Evolutionary conservation across 768 basidiomycete species (phyloP).

Genomic region (Suillus fuscotomentosus): DNA sequence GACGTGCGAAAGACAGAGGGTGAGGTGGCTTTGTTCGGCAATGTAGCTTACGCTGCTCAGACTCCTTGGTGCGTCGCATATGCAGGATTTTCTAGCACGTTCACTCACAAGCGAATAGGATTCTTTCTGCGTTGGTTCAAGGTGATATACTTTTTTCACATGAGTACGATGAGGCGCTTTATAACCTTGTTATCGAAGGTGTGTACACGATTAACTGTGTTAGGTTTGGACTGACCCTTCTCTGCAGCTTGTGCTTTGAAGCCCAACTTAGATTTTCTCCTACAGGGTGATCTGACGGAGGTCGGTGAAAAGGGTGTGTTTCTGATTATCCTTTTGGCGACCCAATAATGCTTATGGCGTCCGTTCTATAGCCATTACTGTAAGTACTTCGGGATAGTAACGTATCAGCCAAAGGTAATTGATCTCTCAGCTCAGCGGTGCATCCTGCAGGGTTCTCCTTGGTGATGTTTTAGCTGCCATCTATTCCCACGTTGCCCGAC

Average conservation of each 20-base stretch:
- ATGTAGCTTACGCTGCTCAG: conserved; percentile 81
- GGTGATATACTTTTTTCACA: conserved; percentile 94
- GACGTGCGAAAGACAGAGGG: conserved; percentile 83
- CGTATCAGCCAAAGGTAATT: conserved; percentile 15
- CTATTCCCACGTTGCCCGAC: conserved; percentile 84
- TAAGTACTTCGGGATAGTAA: conserved; percentile 28
- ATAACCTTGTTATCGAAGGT: conserved; percentile 82
- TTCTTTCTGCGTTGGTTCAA: conserved; percentile 80
- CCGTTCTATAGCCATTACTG: conserved; percentile 49
- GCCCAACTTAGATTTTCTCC: conserved; percentile 75
- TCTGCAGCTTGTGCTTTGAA: conserved; percentile 75
- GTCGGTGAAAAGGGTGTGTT: conserved; percentile 78
- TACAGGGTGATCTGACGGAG: conserved; percentile 81
- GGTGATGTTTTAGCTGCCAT: conserved; percentile 90
- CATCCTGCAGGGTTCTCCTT: conserved; percentile 55
- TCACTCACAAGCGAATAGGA: conserved; percentile 40
- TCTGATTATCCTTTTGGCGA: not conserved
- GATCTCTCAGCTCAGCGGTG: conserved; percentile 58
- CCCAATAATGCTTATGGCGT: not conserved
- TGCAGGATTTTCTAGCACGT: not conserved
- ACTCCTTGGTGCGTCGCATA: conserved; percentile 65
- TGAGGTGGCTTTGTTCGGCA: conserved; percentile 64
- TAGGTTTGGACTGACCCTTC: not conserved
- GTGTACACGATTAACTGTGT: not conserved
- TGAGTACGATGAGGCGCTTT: conserved; percentile 82